A percentile compares a stretch with the other conserved stretches of the same genome.
Evolutionary conservation across 305 asterid species (phyloP).

Genomic region (Fraxinus paxiana): DNA sequence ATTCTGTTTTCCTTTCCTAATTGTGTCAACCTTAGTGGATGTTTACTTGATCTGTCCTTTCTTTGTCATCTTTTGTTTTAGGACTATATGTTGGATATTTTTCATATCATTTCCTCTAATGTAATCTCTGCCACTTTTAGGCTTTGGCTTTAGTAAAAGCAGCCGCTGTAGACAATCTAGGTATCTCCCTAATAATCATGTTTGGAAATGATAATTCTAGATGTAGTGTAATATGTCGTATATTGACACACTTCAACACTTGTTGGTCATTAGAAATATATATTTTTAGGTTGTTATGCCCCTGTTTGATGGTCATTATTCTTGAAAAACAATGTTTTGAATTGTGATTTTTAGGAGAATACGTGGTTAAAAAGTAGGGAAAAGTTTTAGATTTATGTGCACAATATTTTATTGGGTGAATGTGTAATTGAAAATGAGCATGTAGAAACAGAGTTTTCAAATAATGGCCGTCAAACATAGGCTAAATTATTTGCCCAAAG

Average conservation of each 20-base stretch:
- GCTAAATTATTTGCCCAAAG: background rate
- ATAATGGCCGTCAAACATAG: no score
- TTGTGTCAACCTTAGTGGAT: background rate
- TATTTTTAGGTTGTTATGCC: background rate
- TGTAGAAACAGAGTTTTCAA: no score
- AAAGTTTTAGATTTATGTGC: no score
- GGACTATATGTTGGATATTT: background rate
- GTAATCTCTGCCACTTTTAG: background rate
- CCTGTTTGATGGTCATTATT: no score
- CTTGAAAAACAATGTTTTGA: no score
- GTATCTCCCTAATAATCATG: background rate
- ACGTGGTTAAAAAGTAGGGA: no score
- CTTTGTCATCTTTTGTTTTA: background rate
- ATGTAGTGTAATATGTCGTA: background rate
- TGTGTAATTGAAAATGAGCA: no score
- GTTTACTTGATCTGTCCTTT: background rate
- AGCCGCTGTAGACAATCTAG: background rate
- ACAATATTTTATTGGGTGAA: no score
- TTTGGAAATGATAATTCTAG: background rate
- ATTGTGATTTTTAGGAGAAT: no score
- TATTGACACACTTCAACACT: background rate
- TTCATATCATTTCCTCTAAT: background rate
- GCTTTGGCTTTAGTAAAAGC: background rate
- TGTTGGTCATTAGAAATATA: background rate
- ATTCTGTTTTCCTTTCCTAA: slow-evolving; percentile 15